These are phyloP conservation scores for Xylaria sp. DNA, from an alignment of 2,329 filamentous ascomycete species.

Conservation along the genomic window DNA sequence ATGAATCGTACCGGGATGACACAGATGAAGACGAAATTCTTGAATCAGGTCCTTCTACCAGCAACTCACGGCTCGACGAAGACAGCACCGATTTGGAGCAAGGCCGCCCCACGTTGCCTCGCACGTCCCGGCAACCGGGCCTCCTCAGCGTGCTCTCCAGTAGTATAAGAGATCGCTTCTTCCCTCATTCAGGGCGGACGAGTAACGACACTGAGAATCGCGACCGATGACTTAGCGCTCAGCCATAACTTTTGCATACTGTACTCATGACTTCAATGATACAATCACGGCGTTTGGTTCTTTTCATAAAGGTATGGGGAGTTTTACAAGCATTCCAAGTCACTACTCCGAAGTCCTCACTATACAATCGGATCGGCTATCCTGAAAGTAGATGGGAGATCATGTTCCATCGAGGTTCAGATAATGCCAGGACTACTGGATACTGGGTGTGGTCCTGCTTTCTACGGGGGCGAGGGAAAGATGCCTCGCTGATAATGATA, in stretches of 20 bases:
- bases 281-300: conserved; percentile 31
- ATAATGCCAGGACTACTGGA: background rate
- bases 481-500: background rate
- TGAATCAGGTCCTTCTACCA: conserved; percentile 42
- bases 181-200: conserved; percentile 24
- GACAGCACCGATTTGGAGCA: conserved; percentile 58
- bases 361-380: background rate
- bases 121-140: conserved; percentile 46
- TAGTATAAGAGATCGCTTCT: conserved; percentile 43
- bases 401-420: background rate
- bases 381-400: background rate
- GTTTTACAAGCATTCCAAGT: background rate
- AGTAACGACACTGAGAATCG: conserved; percentile 25
- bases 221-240: conserved; percentile 29
- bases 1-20: conserved; percentile 67
- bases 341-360: background rate
- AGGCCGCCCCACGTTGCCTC: conserved; percentile 50
- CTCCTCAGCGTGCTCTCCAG: conserved; percentile 56
- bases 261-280: conserved; percentile 34
- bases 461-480: background rate
- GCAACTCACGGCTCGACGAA: conserved; percentile 38
- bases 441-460: background rate
- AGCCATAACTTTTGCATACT: conserved; percentile 30
- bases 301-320: conserved; percentile 14
- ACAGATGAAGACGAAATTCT: conserved; percentile 55